Percentiles rank a stretch among this genome's conserved stretches.
Evolutionary conservation across 2,329 filamentous ascomycete species (phyloP).

Genomic region (Alternaria triticina): DNA sequence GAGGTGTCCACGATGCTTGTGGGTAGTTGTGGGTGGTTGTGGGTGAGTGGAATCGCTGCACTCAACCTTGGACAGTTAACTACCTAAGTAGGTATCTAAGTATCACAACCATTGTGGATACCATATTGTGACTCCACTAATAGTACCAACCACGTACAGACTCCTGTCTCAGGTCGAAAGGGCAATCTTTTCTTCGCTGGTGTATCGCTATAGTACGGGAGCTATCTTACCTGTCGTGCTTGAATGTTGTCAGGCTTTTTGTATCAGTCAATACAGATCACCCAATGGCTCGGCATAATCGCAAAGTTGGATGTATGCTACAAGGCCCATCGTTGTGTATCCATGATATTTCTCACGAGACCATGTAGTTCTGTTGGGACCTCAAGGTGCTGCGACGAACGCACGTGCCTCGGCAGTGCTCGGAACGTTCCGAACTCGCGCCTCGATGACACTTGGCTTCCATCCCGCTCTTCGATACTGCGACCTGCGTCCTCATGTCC

Average conservation of each 20-base stretch:
- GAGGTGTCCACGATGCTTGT: background rate
- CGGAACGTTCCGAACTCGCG: constrained; percentile 11
- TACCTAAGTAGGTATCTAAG: background rate
- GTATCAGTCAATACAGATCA: background rate
- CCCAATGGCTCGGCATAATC: background rate
- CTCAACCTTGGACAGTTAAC: background rate
- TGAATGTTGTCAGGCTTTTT: background rate
- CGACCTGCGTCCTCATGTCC: background rate
- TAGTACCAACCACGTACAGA: background rate
- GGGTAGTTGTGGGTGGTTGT: background rate
- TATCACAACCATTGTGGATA: background rate
- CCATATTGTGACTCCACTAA: background rate
- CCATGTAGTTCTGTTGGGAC: background rate
- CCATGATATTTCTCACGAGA: background rate
- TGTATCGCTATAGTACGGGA: background rate
- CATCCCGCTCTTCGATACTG: background rate
- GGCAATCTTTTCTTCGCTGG: background rate
- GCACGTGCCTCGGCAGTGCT: constrained; percentile 11
- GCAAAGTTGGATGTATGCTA: background rate
- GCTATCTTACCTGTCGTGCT: background rate
- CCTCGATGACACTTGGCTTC: constrained; percentile 15
- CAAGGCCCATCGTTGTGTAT: background rate
- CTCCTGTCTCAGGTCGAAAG: background rate
- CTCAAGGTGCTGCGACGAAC: background rate
- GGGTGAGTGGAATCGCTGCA: background rate